Conservation (phyloP, 2,329 filamentous ascomycete species). For the Exophiala calicioides region DNA sequence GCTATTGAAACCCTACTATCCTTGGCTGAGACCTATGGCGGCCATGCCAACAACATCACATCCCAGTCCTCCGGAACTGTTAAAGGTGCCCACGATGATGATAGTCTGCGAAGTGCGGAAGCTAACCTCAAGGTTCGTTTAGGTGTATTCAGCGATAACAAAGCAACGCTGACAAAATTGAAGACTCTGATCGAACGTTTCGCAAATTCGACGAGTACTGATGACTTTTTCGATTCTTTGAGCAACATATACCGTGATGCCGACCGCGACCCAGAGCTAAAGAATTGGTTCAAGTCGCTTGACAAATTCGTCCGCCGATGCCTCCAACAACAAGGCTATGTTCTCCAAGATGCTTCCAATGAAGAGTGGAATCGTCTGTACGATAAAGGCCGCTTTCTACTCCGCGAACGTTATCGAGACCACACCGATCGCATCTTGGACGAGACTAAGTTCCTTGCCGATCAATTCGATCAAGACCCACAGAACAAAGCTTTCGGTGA, state of each 20-base stretch:
- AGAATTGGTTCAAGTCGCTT: constrained; percentile 81
- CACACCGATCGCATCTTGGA: constrained; percentile 86
- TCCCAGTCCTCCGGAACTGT: constrained; percentile 67
- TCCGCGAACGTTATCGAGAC: constrained; percentile 81
- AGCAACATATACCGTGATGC: constrained; percentile 84
- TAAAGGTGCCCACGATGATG: constrained; percentile 68
- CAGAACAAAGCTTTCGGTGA: constrained; percentile 80
- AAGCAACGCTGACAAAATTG: constrained; percentile 53
- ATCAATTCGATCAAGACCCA: constrained; percentile 85
- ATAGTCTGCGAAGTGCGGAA: constrained; percentile 70
- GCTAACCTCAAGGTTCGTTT: constrained; percentile 69
- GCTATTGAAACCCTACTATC: constrained; percentile 86
- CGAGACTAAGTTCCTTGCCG: constrained; percentile 83
- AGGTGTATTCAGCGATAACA: constrained; percentile 41
- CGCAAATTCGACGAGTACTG: constrained; percentile 86
- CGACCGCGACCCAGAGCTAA: constrained; percentile 81
- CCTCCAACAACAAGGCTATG: constrained; percentile 85
- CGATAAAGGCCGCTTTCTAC: constrained; percentile 80
- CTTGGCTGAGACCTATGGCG: constrained; percentile 80
- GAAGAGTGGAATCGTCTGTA: constrained; percentile 82
- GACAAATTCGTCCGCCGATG: constrained; percentile 78
- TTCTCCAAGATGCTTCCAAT: constrained; percentile 78
- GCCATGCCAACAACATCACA: constrained; percentile 68
- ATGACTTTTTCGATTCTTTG: constrained; percentile 82
- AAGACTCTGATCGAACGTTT: constrained; percentile 90